These are phyloP conservation scores for Berberis vulgaris DNA, from an alignment of 164 flowering plant species.

Conservation along the genomic window DNA sequence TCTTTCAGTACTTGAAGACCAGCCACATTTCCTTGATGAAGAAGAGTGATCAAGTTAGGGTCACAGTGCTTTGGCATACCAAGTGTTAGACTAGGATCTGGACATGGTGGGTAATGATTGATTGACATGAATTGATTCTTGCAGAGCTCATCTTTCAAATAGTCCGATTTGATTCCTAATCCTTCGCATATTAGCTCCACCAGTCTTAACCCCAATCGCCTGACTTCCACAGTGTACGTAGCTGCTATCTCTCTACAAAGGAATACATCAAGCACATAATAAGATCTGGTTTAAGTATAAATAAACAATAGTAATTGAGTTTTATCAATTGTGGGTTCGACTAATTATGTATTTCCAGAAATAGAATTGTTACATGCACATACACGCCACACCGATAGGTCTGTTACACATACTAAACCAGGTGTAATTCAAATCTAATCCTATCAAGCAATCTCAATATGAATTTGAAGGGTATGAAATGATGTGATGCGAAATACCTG, in stretches of 20 bases:
- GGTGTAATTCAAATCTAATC: too few species aligned
- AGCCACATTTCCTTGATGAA: conserved; percentile 22
- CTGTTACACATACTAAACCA: background rate
- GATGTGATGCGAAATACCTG: conserved; percentile 15
- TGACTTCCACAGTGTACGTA: conserved; percentile 18
- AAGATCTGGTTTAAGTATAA: too few species aligned
- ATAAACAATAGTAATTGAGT: too few species aligned
- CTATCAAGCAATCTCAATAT: background rate
- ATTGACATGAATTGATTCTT: conserved; percentile 13
- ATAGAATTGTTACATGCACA: too few species aligned
- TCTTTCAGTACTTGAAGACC: conserved; percentile 37
- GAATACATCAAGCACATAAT: background rate
- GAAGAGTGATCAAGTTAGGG: conserved; percentile 29
- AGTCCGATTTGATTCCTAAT: conserved; percentile 27
- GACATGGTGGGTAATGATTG: conserved; percentile 38
- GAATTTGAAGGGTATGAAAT: background rate
- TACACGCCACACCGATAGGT: too few species aligned
- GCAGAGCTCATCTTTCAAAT: conserved; percentile 17
- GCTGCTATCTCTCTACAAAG: conserved; percentile 24
- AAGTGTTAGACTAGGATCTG: conserved; percentile 37
- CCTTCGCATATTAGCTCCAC: conserved; percentile 34
- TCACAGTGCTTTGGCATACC: conserved; percentile 38
- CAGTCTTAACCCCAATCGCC: conserved; percentile 20
- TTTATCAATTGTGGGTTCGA: too few species aligned
- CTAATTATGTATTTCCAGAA: too few species aligned